These are phyloP conservation scores for Aspergillus floridensis DNA, from an alignment of 2,329 filamentous ascomycete genomes.

Conservation along the genomic window DNA sequence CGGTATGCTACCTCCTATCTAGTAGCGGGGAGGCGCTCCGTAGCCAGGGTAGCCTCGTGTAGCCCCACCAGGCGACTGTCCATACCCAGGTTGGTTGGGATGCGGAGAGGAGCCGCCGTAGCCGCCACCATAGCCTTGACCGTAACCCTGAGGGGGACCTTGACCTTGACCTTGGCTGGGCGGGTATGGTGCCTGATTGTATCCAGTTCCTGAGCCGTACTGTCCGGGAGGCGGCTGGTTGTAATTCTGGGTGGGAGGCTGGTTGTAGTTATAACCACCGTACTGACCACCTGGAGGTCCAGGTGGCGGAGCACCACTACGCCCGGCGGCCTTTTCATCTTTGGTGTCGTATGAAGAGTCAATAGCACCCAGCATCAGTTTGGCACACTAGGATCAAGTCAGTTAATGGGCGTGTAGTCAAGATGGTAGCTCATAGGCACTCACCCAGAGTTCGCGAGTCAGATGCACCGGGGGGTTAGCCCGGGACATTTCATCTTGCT, in stretches of 20 bases:
- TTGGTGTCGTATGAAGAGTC: conserved; percentile 65
- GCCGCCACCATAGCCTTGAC: conserved; percentile 22
- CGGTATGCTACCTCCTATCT: background rate
- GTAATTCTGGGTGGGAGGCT: conserved; percentile 21
- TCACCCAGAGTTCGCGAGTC: conserved; percentile 63
- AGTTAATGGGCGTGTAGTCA: conserved; percentile 8
- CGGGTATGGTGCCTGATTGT: conserved; percentile 10
- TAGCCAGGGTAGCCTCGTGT: conserved; percentile 20
- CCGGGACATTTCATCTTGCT: conserved; percentile 64
- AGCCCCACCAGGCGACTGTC: conserved; percentile 9
- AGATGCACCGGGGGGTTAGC: conserved; percentile 61
- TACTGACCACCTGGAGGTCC: conserved; percentile 38
- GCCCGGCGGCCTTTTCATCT: conserved; percentile 56
- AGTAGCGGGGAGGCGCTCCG: conserved; percentile 26
- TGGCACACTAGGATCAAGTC: conserved; percentile 49
- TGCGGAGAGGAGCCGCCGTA: conserved; percentile 23
- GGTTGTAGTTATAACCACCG: conserved; percentile 29
- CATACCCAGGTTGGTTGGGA: conserved; percentile 15
- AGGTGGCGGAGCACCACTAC: conserved; percentile 21
- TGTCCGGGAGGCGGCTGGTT: conserved; percentile 24
- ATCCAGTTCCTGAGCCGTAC: conserved; percentile 13
- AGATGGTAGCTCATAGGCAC: conserved; percentile 1
- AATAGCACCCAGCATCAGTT: conserved; percentile 66
- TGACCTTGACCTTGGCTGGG: conserved; percentile 14
- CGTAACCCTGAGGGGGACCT: conserved; percentile 17